Conservation (phyloP, 2,329 filamentous ascomycete genomes). For the Berkeleyomyces basicola region DNA sequence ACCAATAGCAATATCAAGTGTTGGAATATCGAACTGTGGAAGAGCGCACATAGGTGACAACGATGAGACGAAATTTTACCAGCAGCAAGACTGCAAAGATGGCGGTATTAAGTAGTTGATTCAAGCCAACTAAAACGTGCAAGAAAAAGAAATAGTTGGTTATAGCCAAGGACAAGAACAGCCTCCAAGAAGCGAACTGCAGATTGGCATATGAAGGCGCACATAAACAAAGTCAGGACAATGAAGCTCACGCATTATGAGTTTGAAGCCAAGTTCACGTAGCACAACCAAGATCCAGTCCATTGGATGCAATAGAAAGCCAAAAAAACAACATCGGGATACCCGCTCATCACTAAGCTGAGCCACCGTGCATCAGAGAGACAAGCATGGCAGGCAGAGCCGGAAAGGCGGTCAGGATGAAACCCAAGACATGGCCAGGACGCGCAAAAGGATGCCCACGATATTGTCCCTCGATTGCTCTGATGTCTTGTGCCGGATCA, state of each 20-base stretch:
- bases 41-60: constrained; percentile 5
- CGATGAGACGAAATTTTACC: background rate
- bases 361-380: background rate
- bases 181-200: too few relatives aligned
- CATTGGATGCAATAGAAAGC: background rate
- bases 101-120: background rate
- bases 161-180: background rate
- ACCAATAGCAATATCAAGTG: background rate
- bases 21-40: background rate
- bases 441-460: too few relatives aligned
- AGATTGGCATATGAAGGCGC: too few relatives aligned
- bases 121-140: background rate
- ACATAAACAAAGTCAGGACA: background rate
- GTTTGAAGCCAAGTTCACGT: background rate
- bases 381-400: background rate
- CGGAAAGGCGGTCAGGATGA: background rate
- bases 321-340: background rate
- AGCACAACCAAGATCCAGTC: background rate
- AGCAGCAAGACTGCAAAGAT: background rate
- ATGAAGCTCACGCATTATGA: background rate
- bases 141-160: background rate
- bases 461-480: too few relatives aligned
- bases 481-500: too few relatives aligned
- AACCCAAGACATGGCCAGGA: background rate
- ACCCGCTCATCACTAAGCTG: background rate